Evolutionary conservation across 1,284 basidiomycete species (phyloP).

Genomic region (Trametes polyzona): DNA sequence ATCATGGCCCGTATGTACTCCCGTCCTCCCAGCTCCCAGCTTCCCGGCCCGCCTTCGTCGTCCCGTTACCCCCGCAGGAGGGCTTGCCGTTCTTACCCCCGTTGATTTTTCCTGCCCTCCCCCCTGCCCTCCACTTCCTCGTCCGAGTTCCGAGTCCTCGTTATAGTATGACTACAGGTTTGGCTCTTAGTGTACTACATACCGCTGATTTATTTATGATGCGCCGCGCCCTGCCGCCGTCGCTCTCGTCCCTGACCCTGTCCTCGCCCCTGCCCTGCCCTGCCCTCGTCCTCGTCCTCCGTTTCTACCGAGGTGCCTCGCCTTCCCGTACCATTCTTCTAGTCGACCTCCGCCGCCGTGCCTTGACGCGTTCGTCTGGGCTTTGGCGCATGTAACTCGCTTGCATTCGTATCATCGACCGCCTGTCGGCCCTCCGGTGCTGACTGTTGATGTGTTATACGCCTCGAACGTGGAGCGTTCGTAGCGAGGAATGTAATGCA

Average conservation of each 20-base stretch:
- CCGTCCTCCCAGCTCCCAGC: background rate
- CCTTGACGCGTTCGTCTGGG: too few relatives aligned
- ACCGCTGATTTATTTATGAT: constrained; percentile 29
- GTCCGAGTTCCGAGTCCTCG: too few relatives aligned
- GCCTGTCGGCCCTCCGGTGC: too few relatives aligned
- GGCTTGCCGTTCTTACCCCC: constrained; percentile 7
- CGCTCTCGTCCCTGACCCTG: background rate
- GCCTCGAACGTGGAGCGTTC: too few relatives aligned
- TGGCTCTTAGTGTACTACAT: constrained; percentile 24
- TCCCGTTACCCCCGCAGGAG: constrained; percentile 18
- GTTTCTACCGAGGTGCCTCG: too few relatives aligned
- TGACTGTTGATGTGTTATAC: too few relatives aligned
- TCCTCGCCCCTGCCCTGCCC: background rate
- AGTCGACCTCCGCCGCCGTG: too few relatives aligned
- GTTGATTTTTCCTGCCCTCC: too few relatives aligned
- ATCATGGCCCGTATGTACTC: background rate
- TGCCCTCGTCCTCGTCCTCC: background rate
- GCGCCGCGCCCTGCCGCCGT: constrained; percentile 4
- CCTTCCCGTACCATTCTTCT: too few relatives aligned
- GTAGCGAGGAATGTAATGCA: too few relatives aligned
- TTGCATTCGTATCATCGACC: too few relatives aligned
- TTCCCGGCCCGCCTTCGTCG: background rate
- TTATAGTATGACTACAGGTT: constrained; percentile 13
- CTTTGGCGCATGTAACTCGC: too few relatives aligned
- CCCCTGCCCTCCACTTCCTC: background rate